These are phyloP conservation scores for Asterophora lycoperdoides DNA, from an alignment of 768 basidiomycete genomes.

Conservation along the genomic window DNA sequence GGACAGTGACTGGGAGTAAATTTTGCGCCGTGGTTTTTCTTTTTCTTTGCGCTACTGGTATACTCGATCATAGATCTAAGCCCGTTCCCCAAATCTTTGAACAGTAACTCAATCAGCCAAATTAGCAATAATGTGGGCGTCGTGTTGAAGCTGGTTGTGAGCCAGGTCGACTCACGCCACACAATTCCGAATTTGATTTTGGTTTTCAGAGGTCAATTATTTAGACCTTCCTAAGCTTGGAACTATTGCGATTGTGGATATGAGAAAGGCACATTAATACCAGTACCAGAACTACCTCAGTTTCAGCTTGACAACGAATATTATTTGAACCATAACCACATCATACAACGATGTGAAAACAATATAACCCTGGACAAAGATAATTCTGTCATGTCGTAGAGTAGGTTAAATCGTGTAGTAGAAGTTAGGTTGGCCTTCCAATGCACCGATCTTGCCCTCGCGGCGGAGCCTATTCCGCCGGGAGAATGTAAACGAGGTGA, in stretches of 20 bases:
- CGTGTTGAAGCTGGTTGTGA: no score
- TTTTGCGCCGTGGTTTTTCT: not conserved
- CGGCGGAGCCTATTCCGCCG: constrained; percentile 28
- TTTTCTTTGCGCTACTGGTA: not conserved
- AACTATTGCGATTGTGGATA: no score
- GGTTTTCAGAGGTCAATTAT: no score
- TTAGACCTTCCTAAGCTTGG: no score
- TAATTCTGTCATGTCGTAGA: not conserved
- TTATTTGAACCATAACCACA: not conserved
- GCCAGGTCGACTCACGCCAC: no score
- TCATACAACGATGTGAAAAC: not conserved
- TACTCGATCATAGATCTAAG: no score
- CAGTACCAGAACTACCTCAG: not conserved
- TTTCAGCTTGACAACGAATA: not conserved
- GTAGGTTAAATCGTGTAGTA: constrained; percentile 33
- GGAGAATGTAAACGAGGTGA: constrained; percentile 26
- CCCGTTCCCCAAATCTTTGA: no score
- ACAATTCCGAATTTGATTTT: not conserved
- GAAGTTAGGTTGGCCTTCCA: constrained; percentile 37
- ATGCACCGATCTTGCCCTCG: constrained; percentile 27
- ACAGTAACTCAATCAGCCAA: no score
- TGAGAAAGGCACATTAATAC: no score
- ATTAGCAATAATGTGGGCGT: no score
- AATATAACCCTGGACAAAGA: not conserved
- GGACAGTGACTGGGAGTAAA: constrained; percentile 67